A percentile compares a stretch with the other conserved stretches of the same genome.
Conservation (phyloP, 768 basidiomycete species). For the Boletus reticulatus region DNA sequence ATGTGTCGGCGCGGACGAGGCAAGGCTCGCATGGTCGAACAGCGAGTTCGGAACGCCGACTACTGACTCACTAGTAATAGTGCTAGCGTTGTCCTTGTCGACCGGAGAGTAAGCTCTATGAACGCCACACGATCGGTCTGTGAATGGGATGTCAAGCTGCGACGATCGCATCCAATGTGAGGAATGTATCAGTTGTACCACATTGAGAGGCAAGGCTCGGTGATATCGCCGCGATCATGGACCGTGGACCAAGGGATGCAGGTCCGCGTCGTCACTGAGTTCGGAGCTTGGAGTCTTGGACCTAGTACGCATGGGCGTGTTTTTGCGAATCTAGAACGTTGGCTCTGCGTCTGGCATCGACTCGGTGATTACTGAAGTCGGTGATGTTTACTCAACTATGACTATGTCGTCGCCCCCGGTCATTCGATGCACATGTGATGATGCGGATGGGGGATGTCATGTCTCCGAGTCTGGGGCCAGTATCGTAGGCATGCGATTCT, state of each 20-base stretch:
- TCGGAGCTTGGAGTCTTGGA: background rate
- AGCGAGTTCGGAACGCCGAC: background rate
- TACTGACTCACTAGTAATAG: too few relatives aligned
- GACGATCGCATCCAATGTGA: too few relatives aligned
- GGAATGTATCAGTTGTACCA: background rate
- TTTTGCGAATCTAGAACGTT: background rate
- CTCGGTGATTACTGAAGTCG: conserved; percentile 4
- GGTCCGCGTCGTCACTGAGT: background rate
- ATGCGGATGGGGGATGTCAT: too few relatives aligned
- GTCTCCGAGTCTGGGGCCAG: background rate
- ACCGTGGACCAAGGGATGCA: too few relatives aligned
- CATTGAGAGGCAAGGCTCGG: background rate
- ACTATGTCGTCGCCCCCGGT: too few relatives aligned
- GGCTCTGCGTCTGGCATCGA: background rate
- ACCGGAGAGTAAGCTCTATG: background rate
- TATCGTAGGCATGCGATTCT: background rate
- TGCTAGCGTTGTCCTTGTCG: background rate
- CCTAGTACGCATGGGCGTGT: too few relatives aligned
- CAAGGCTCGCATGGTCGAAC: background rate
- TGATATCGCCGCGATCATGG: background rate
- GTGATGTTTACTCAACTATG: too few relatives aligned
- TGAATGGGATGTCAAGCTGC: background rate
- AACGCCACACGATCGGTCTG: background rate
- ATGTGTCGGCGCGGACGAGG: too few relatives aligned
- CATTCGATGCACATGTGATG: too few relatives aligned